Percentiles rank a stretch among this genome's conserved stretches.
Evolutionary conservation across 495 filamentous ascomycete species (phyloP).

Genomic region (Tuber microsphaerosporum): DNA sequence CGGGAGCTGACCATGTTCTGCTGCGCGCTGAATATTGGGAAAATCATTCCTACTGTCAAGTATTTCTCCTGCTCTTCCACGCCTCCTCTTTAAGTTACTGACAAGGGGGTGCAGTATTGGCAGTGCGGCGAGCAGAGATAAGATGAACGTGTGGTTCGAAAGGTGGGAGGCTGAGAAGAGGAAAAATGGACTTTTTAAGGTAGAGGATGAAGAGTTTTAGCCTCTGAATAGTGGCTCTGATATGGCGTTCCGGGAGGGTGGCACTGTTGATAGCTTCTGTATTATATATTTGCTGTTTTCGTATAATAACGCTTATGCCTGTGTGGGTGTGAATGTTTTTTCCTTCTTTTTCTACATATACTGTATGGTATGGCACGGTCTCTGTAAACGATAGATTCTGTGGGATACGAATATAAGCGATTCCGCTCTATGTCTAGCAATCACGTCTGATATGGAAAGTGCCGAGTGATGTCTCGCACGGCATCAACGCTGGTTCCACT

Average conservation of each 20-base stretch:
- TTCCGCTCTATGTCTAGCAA: not conserved
- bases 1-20: constrained; percentile 89
- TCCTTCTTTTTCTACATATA: not conserved
- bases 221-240: not conserved
- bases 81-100: not conserved
- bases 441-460: not conserved
- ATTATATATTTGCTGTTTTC: not conserved
- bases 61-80: not conserved
- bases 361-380: not conserved
- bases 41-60: constrained; percentile 89
- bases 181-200: constrained; percentile 64
- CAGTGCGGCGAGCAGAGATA: constrained; percentile 53
- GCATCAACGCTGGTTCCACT: not conserved
- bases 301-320: not conserved
- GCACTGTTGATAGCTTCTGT: not conserved
- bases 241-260: not conserved
- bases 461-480: not conserved
- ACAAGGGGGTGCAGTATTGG: constrained; percentile 48
- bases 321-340: not conserved
- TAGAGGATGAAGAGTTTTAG: constrained; percentile 41
- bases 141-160: constrained; percentile 89
- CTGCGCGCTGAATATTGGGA: constrained; percentile 76
- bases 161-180: constrained; percentile 78
- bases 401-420: not conserved
- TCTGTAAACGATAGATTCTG: not conserved